phyloP scores from a whole-genome alignment of 1,284 basidiomycete species.

The Trichosporon coremiiforme region DNA sequence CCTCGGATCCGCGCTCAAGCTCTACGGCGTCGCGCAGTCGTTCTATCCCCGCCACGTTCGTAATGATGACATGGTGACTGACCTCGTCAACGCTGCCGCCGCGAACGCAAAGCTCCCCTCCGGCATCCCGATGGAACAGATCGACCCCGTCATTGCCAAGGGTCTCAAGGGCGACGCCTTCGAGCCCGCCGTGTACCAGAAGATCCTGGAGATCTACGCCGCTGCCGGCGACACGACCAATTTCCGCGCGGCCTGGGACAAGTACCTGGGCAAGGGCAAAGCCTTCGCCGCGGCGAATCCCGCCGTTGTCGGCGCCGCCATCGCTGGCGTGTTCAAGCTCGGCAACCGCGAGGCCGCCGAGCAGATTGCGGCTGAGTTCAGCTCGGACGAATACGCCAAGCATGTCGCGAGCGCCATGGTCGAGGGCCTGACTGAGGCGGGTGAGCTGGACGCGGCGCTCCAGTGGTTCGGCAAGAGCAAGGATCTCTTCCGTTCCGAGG shows the following conservation, averaged over 20 bases:
- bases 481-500: not conserved
- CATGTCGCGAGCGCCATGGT: slow-evolving; percentile 62
- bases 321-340: not conserved
- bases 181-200: not conserved
- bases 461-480: slow-evolving; percentile 64
- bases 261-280: slow-evolving; percentile 47
- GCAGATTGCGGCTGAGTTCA: slow-evolving; percentile 6
- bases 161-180: not conserved
- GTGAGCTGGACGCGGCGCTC: slow-evolving; percentile 67
- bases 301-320: slow-evolving; percentile 41
- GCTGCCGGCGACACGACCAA: slow-evolving; percentile 64
- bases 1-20: slow-evolving; percentile 67
- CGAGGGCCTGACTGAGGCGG: slow-evolving; percentile 65
- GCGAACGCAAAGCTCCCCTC: slow-evolving; percentile 20
- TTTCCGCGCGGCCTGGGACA: slow-evolving; percentile 75
- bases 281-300: slow-evolving; percentile 40
- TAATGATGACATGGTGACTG: slow-evolving; percentile 20
- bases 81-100: slow-evolving; percentile 22
- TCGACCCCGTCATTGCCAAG: slow-evolving; percentile 25
- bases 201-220: slow-evolving; percentile 61
- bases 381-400: not conserved
- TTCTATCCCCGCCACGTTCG: slow-evolving; percentile 60
- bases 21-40: slow-evolving; percentile 40
- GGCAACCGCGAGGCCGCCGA: not conserved
- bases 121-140: not conserved